phyloP scores from a whole-genome alignment of 352 stramenopile species.

The Phytophthora kernoviae region DNA sequence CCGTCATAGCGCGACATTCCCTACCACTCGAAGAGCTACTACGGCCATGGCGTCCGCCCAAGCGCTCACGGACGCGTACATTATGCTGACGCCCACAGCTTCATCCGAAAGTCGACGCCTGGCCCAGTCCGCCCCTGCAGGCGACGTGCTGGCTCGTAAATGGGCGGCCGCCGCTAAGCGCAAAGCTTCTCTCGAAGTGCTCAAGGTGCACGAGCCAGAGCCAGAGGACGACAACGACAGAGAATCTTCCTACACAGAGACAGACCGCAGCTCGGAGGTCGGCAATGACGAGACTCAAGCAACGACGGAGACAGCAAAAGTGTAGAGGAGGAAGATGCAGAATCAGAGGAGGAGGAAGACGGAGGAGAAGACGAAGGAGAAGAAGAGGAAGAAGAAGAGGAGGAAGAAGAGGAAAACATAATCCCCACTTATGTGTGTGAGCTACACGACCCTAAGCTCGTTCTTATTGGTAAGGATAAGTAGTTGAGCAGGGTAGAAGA shows the following conservation, averaged over 20 bases:
- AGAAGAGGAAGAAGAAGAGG: slow-evolving; percentile 34
- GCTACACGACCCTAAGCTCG: slow-evolving; percentile 73
- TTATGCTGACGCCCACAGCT: slow-evolving; percentile 57
- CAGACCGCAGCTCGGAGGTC: slow-evolving; percentile 44
- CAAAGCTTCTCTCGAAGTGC: slow-evolving; percentile 33
- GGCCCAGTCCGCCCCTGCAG: slow-evolving; percentile 30
- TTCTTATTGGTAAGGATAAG: slow-evolving; percentile 68
- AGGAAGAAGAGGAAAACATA: slow-evolving; percentile 28
- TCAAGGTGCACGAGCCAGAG: slow-evolving; percentile 34
- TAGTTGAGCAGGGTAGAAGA: no score
- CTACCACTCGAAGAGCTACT: slow-evolving; percentile 10
- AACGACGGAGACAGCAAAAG: slow-evolving; percentile 35
- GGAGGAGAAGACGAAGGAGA: slow-evolving; percentile 27
- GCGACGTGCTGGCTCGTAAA: slow-evolving; percentile 50
- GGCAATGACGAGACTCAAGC: slow-evolving; percentile 38
- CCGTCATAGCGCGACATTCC: slow-evolving; percentile 25
- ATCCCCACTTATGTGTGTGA: slow-evolving; percentile 79
- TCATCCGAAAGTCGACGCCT: slow-evolving; percentile 15
- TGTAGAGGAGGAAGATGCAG: slow-evolving; percentile 29
- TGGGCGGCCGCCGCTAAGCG: slow-evolving; percentile 45
- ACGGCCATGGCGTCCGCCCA: slow-evolving; percentile 21
- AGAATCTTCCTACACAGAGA: slow-evolving; percentile 42
- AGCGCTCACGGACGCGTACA: slow-evolving; percentile 45
- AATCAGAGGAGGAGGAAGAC: slow-evolving; percentile 23
- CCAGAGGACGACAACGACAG: slow-evolving; percentile 24